A percentile compares a stretch with the other conserved stretches of the same genome.
Evolutionary conservation across 306 rosid species (phyloP).

Genomic region (Inga laurina): DNA sequence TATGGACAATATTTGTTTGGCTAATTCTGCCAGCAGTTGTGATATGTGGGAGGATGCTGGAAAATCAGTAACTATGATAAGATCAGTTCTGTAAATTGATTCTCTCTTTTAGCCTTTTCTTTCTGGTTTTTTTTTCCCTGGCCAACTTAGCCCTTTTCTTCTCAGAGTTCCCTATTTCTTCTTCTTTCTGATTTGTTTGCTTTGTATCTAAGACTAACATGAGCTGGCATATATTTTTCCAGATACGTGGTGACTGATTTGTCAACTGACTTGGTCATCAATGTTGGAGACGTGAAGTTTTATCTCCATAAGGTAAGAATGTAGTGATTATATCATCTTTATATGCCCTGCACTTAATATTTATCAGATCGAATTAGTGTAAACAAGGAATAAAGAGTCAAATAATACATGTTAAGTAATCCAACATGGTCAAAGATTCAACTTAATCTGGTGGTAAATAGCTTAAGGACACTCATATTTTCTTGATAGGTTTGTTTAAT

Average conservation of each 20-base stretch:
- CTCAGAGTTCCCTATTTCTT: not conserved
- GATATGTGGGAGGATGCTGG: not conserved
- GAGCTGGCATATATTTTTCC: not conserved
- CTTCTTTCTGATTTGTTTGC: not conserved
- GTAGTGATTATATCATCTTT: not conserved
- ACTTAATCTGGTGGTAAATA: not conserved
- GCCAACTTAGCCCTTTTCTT: not conserved
- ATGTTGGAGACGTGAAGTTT: constrained; percentile 1
- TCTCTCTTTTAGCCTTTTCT: not conserved
- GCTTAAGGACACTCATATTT: not conserved
- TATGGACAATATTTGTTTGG: not conserved
- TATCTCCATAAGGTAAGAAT: not conserved
- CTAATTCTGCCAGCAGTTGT: not conserved
- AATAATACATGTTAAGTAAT: not conserved
- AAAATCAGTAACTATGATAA: not conserved
- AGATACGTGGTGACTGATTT: not conserved
- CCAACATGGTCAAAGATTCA: not conserved
- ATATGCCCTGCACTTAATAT: not conserved
- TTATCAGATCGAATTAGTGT: not conserved
- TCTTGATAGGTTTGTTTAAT: not conserved
- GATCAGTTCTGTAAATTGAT: not conserved
- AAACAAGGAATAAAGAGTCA: not conserved
- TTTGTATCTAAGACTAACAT: not conserved
- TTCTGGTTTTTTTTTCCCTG: too few species aligned
- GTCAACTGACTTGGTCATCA: not conserved